A percentile compares a stretch with the other conserved stretches of the same genome.
phyloP scores from a whole-genome alignment of 2,329 filamentous ascomycete genomes.

The Ambrosiella beaveri region DNA sequence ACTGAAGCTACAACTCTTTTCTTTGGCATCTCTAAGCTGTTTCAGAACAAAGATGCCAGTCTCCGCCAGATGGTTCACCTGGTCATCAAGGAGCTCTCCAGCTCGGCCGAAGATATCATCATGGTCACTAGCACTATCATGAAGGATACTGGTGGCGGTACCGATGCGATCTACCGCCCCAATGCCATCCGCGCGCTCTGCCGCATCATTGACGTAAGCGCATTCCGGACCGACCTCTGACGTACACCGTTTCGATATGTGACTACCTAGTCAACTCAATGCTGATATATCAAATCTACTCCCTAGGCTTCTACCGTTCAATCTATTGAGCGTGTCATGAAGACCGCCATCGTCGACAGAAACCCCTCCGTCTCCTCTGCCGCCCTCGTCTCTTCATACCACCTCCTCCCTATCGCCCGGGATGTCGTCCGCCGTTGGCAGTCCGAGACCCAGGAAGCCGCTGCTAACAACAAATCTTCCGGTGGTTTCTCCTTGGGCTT shows the following conservation, averaged over 20 bases:
- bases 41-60: slow-evolving; percentile 98
- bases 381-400: slow-evolving; percentile 90
- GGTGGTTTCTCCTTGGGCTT: slow-evolving; percentile 85
- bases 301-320: slow-evolving; percentile 77
- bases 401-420: slow-evolving; percentile 85
- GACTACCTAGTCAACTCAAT: not conserved
- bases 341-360: slow-evolving; percentile 98
- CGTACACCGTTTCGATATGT: not conserved
- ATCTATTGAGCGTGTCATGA: slow-evolving; percentile 95
- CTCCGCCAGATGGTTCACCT: slow-evolving; percentile 98
- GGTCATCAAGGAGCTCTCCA: slow-evolving; percentile 91
- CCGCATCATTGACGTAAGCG: slow-evolving; percentile 80
- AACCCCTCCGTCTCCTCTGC: slow-evolving; percentile 94
- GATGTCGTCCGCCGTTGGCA: slow-evolving; percentile 97
- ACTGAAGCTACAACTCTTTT: slow-evolving; percentile 97
- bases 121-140: slow-evolving; percentile 99
- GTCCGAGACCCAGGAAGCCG: slow-evolving; percentile 94
- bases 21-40: slow-evolving; percentile 97
- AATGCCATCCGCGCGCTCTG: slow-evolving; percentile 93
- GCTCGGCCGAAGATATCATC: slow-evolving; percentile 94
- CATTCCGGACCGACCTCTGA: not conserved
- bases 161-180: slow-evolving; percentile 80
- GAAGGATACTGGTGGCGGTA: slow-evolving; percentile 95
- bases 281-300: slow-evolving; percentile 3
- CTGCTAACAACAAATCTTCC: slow-evolving; percentile 73